phyloP scores from a whole-genome alignment of 2,329 filamentous ascomycete genomes.

The Colletotrichum camelliae region DNA sequence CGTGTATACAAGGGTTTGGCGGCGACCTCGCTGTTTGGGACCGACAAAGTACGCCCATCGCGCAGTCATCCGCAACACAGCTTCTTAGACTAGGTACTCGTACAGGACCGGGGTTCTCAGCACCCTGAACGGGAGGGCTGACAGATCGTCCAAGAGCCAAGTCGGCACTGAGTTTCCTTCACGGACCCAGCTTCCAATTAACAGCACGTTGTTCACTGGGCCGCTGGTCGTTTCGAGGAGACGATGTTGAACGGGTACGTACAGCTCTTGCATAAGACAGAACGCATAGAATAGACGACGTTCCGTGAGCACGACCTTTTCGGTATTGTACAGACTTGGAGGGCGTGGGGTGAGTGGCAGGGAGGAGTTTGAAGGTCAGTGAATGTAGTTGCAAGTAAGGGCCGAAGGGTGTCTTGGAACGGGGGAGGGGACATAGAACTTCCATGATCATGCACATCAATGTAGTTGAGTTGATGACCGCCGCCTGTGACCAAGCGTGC shows the following conservation, averaged over 20 bases:
- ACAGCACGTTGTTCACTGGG: not conserved
- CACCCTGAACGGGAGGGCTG: not conserved
- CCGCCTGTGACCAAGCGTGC: not conserved
- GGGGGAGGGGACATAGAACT: not conserved
- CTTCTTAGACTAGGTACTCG: not conserved
- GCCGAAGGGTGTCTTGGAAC: not conserved
- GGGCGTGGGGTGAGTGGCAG: not conserved
- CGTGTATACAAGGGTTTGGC: not conserved
- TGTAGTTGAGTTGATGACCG: not conserved
- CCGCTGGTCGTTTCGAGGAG: not conserved
- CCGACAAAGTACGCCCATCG: not conserved
- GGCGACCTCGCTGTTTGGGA: not conserved
- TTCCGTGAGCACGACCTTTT: not conserved
- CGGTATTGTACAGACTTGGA: not conserved
- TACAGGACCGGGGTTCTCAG: not conserved
- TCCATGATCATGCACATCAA: not conserved
- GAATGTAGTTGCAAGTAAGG: not conserved
- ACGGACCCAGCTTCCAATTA: not conserved
- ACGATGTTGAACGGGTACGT: not conserved
- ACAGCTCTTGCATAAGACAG: not conserved
- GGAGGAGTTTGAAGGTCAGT: not conserved
- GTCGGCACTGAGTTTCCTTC: not conserved
- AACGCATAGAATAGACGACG: not conserved
- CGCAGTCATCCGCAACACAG: not conserved
- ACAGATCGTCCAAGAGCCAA: slow-evolving; percentile 6